Conservation (phyloP, 2,329 filamentous ascomycete genomes). For the Epichloe uncinata region DNA sequence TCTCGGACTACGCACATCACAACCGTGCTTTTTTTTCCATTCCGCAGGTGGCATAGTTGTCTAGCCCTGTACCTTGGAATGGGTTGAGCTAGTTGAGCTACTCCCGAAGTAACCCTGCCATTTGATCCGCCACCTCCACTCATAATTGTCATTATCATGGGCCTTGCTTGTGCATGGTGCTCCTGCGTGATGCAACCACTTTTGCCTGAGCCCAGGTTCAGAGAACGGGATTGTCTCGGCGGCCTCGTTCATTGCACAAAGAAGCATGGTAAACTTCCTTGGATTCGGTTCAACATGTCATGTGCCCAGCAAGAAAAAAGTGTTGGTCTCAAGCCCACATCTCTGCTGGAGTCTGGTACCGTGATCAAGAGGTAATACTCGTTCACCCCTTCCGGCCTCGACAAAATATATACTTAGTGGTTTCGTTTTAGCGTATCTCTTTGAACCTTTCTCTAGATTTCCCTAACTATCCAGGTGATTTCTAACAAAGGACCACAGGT, state of each 20-base stretch:
- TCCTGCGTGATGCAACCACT: background rate
- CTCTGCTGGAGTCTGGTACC: conserved; percentile 30
- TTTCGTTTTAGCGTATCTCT: no score
- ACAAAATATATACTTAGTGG: conserved; percentile 42
- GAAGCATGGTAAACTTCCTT: no score
- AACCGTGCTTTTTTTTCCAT: conserved; percentile 7
- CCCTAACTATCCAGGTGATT: no score
- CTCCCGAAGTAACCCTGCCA: background rate
- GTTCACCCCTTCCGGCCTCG: conserved; percentile 44
- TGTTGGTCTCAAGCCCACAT: conserved; percentile 19
- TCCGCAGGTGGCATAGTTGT: conserved; percentile 3
- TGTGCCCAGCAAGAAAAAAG: no score
- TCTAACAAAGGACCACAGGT: no score
- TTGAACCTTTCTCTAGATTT: no score
- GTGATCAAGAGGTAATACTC: conserved; percentile 38
- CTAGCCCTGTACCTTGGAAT: background rate
- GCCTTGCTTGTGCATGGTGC: background rate
- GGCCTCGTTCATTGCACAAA: background rate
- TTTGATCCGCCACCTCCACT: conserved; percentile 13
- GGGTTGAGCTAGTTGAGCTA: background rate
- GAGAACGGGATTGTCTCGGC: background rate
- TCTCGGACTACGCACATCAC: conserved; percentile 3
- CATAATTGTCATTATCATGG: background rate
- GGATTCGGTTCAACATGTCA: no score
- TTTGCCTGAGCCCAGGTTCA: background rate